Evolutionary conservation across 257 asterid genomes (phyloP).

Genomic region (Misopates orontium): DNA sequence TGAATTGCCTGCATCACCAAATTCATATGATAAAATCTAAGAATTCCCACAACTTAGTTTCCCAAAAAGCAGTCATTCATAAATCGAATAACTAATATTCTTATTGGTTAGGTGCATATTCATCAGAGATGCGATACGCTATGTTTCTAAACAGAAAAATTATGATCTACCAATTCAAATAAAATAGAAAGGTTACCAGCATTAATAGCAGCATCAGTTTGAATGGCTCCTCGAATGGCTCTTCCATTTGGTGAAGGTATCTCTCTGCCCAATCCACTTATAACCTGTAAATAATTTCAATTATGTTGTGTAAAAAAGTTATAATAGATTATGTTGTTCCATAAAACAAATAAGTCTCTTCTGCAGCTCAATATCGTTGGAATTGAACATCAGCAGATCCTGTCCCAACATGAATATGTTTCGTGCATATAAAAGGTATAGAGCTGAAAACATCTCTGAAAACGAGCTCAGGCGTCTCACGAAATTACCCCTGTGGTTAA

Average conservation of each 20-base stretch:
- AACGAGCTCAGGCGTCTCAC: slow-evolving; percentile 3
- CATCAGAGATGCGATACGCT: too few species aligned
- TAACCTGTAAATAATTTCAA: slow-evolving; percentile 53
- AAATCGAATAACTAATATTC: not conserved
- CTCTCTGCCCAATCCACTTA: slow-evolving; percentile 92
- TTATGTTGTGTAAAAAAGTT: not conserved
- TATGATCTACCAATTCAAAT: not conserved
- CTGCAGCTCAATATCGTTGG: not conserved
- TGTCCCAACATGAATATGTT: not conserved
- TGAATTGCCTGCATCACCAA: slow-evolving; percentile 64
- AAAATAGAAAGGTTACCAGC: slow-evolving; percentile 49
- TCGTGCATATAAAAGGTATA: not conserved
- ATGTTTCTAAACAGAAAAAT: too few species aligned
- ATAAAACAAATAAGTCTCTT: slow-evolving; percentile 8
- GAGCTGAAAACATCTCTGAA: not conserved
- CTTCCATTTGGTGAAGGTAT: slow-evolving; percentile 91
- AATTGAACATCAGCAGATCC: not conserved
- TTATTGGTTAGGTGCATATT: too few species aligned
- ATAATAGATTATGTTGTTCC: not conserved
- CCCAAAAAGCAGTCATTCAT: not conserved
- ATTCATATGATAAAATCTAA: not conserved
- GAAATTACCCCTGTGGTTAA: slow-evolving; percentile 82
- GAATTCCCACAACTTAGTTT: not conserved
- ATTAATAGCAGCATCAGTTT: slow-evolving; percentile 91
- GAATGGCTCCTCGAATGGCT: slow-evolving; percentile 90